Evolutionary conservation across 768 basidiomycete genomes (phyloP), one percentile per base, ranked within the genome.

Genomic region (Russula abietina): DNA sequence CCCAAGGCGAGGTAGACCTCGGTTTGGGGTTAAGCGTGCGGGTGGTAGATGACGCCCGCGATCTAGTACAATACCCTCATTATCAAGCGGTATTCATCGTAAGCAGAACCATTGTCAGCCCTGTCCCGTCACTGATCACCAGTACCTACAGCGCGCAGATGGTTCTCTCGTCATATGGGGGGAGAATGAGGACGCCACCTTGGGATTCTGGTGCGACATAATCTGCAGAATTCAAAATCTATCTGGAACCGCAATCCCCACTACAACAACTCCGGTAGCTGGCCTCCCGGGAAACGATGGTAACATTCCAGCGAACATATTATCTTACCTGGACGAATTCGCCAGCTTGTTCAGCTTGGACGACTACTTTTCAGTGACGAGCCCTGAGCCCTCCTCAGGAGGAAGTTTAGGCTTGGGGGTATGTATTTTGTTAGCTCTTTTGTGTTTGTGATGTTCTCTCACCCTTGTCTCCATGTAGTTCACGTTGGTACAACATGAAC

Each of bases 111-210:
- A 19, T 16, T n/a, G 8, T 39, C 12, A 1, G 6, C 30, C 11
- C 22, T 57, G 38, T 24, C 32, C 16, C 39, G 24, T 43, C 33
- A 32, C 63, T 64, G 3, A 64, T 50, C 54, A 4, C 2, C 26
- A 24, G 19, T 24, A 26, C 39, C 19, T 51, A 22, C 4, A 66
- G 65, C 65, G 65, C 10, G n/a, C 28, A 1, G 62, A 66, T 22
- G 2, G 3, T 1, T 45, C 45, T 2, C 48, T 66, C 0, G 48
- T 59, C 8, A 26, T 66, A 11, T 66, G 65, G 65, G 38, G 24
- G 0, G 57, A 66, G n/a, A 1, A 22, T 17, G 57, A 50, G 4
- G 48, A 54, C 0, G 0, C 1, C 0, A 26, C 46, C 0, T 5
- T 64, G 9, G 19, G n/a, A 1, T n/a, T 1, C 2, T 66, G 53